Percentiles rank a stretch among this genome's conserved stretches.
phyloP scores from a whole-genome alignment of 768 basidiomycete species.

The Amanita rimosa region DNA sequence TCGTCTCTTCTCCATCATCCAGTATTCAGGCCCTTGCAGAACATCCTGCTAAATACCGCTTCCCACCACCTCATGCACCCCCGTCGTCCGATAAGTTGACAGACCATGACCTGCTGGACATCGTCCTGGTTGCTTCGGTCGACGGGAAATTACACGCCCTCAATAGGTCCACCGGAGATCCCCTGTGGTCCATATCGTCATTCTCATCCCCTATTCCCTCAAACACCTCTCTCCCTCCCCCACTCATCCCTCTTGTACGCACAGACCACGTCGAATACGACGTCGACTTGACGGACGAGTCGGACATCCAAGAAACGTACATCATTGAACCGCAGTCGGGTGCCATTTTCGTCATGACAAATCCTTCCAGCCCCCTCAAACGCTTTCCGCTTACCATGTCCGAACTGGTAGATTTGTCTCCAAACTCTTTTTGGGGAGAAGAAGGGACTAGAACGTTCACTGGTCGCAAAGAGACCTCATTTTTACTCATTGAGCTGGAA shows the following conservation, averaged over 20 bases:
- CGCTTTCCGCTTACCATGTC: constrained; percentile 88
- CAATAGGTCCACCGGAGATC: constrained; percentile 72
- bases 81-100: constrained; percentile 15
- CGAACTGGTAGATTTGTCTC: constrained; percentile 86
- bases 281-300: constrained; percentile 43
- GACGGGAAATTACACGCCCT: constrained; percentile 94
- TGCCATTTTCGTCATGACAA: constrained; percentile 79
- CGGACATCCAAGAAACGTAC: constrained; percentile 59
- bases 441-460: constrained; percentile 70
- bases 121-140: constrained; percentile 84
- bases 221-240: constrained; percentile 31
- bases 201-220: constrained; percentile 25
- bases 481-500: constrained; percentile 63
- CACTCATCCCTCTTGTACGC: constrained; percentile 63
- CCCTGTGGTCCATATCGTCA: constrained; percentile 83
- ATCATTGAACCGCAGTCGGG: constrained; percentile 94
- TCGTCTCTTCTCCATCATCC: constrained; percentile 16
- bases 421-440: constrained; percentile 58
- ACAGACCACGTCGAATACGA: constrained; percentile 52
- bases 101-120: constrained; percentile 62
- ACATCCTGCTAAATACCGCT: constrained; percentile 12
- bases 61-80: constrained; percentile 10
- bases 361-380: constrained; percentile 59
- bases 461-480: constrained; percentile 82
- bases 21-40: constrained; percentile 17